phyloP scores from a whole-genome alignment of 176 grass and related monocot genomes.

The Paspalum notatum region DNA sequence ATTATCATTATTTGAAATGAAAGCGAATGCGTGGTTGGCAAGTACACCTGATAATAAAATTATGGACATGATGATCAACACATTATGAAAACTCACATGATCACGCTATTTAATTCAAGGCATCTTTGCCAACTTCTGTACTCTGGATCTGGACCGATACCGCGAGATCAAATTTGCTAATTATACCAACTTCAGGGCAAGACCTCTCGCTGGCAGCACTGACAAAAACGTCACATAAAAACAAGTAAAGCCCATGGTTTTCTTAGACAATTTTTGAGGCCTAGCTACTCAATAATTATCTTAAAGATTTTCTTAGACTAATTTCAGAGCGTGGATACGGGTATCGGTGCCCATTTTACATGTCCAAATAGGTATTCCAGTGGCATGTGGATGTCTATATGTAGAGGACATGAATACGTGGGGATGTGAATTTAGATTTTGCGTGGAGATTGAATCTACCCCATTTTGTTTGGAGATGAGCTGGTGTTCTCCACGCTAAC shows the following conservation, averaged over 20 bases:
- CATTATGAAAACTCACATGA: slow-evolving; percentile 5
- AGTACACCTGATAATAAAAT: neutral
- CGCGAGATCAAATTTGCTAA: neutral
- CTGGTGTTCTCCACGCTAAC: neutral
- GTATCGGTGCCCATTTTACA: too few relatives aligned
- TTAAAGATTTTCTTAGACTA: neutral
- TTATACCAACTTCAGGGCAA: neutral
- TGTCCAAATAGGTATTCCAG: too few relatives aligned
- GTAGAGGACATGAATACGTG: too few relatives aligned
- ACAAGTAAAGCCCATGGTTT: slow-evolving; percentile 15
- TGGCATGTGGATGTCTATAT: too few relatives aligned
- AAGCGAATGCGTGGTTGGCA: neutral
- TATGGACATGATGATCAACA: neutral
- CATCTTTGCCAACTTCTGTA: slow-evolving; percentile 1
- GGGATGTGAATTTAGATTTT: too few relatives aligned
- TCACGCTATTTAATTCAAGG: neutral
- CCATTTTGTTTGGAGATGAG: slow-evolving; percentile 1
- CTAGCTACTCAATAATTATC: neutral
- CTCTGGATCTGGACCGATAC: neutral
- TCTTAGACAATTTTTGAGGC: neutral
- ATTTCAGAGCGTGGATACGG: too few relatives aligned
- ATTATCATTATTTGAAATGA: neutral
- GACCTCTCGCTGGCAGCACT: neutral
- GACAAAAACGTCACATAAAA: slow-evolving; percentile 3
- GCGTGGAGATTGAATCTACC: neutral